Evolutionary conservation across 1,139 yeast species (phyloP), one percentile per base, ranked within the genome.

Genomic region (Suhomyces terraborum): DNA sequence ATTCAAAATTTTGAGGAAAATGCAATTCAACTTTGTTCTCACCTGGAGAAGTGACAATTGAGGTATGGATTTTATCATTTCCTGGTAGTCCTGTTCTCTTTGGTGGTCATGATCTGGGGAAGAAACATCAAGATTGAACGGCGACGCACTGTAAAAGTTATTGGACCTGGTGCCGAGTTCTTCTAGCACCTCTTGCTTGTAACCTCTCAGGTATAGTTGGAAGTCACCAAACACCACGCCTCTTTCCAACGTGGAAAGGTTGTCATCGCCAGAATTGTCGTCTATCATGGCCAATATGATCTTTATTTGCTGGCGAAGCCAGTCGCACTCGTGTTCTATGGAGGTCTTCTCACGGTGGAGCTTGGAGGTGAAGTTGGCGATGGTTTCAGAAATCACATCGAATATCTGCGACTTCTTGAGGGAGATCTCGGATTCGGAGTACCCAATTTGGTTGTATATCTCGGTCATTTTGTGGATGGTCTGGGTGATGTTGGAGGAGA

Each of bases 301-400:
- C 32, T 63, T 54, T 21, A 72, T 65, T 45, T 73, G 77, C 48
- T 73, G 76, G 38, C 76, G 52, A 41, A 73, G 56, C 77, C 78
- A 73, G 40, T 70, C 76, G 53, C 77, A 71, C 47, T 73, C 79
- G 42, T 64, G 67, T 38, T 65, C 70, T 3, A 73, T 67, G 42
- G 56, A 66, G 25, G 48, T 56, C 53, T 66, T 69, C 47, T 73
- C 77, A 44, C 75, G 55, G 31, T 59, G 61, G 16, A 72, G 53
- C 32, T 49, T 63, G 21, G 49, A 42, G 4, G 71, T 61, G 48
- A 69, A 70, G 32, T 62, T 61, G 9, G 54, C 38, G 13, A 73
- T 70, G 8, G 76, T 68, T 20, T 67, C 67, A 36, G 69, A 67
- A n/a, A 73, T 63, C 4, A 62, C 67, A 13, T 52, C 60, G 43